phyloP scores from a whole-genome alignment of 352 stramenopile genomes.

The Phytophthora crassamura region DNA sequence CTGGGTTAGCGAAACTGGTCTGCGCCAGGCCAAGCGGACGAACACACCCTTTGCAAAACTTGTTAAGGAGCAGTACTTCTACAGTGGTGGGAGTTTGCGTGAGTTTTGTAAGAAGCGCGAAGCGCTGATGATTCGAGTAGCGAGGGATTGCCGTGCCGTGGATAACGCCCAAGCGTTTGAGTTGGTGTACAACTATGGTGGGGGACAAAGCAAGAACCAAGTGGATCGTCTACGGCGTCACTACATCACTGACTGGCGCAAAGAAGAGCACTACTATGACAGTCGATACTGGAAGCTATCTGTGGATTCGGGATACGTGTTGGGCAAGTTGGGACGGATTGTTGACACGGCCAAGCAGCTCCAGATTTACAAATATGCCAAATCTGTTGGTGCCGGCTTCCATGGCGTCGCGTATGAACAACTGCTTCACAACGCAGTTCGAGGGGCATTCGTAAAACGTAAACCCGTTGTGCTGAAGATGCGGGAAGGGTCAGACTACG shows the following conservation, averaged over 20 bases:
- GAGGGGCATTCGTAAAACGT: no score
- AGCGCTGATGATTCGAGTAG: background rate
- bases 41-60: constrained; percentile 19
- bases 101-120: constrained; percentile 18
- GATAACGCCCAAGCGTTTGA: constrained; percentile 1
- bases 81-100: constrained; percentile 34
- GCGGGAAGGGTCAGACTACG: no score
- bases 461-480: no score
- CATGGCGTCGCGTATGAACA: no score
- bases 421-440: no score
- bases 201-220: constrained; percentile 3
- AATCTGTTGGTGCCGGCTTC: no score
- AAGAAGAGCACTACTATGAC: no score
- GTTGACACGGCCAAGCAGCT: no score
- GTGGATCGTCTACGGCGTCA: constrained; percentile 29
- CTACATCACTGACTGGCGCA: constrained; percentile 29
- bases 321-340: no score
- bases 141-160: constrained; percentile 1
- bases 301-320: no score
- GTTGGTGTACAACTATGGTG: constrained; percentile 24
- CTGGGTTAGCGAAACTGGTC: constrained; percentile 23
- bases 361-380: no score
- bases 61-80: constrained; percentile 30
- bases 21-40: constrained; percentile 8
- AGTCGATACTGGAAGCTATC: no score